Base-by-base conservation (phyloP, 139 green algal species). In the Micractinium conductrix region DNA sequence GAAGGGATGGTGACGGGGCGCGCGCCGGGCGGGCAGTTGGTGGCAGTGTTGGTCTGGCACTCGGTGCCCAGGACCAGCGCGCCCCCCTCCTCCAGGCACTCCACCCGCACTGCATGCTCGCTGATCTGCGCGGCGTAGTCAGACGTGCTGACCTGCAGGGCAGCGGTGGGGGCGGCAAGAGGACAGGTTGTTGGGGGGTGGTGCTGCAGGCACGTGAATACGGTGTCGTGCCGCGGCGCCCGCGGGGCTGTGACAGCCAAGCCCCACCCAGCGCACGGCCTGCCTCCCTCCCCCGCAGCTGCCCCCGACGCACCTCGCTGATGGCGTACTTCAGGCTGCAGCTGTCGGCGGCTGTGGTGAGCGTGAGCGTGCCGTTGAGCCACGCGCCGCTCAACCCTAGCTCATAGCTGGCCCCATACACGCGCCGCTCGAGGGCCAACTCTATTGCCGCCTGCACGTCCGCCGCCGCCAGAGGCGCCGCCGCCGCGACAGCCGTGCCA, bases 251-350 rank as follows among this genome's bases (percentile, higher is more conserved):
- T n/a, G n/a, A n/a, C n/a, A n/a, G n/a, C n/a, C n/a, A n/a, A n/a
- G n/a, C n/a, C n/a, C n/a, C n/a, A n/a, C n/a, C n/a, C n/a, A n/a
- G n/a, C n/a, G n/a, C n/a, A n/a, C n/a, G n/a, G n/a, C n/a, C n/a
- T n/a, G n/a, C n/a, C n/a, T n/a, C n/a, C n/a, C n/a, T n/a, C n/a
- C n/a, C n/a, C n/a, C n/a, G n/a, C n/a, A n/a, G n/a, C n/a, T n/a
- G n/a, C n/a, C n/a, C n/a, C n/a, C n/a, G n/a, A n/a, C 38, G 14
- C 38, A 72, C 76, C 55, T 82, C 12, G 3, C 58, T 82, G 26
- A 82, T 43, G 26, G 76, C 76, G 33, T 82, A 82, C 22, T 73
- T 60, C 10, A 82, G 38, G 1, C 28, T 40, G 58, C 76, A 82
- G 76, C 16, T 45, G 74, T 35, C 58, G 14, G 37, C n/a, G 28